Evolutionary conservation across 2,329 filamentous ascomycete genomes (phyloP).

Genomic region (Canariomyces notabilis): DNA sequence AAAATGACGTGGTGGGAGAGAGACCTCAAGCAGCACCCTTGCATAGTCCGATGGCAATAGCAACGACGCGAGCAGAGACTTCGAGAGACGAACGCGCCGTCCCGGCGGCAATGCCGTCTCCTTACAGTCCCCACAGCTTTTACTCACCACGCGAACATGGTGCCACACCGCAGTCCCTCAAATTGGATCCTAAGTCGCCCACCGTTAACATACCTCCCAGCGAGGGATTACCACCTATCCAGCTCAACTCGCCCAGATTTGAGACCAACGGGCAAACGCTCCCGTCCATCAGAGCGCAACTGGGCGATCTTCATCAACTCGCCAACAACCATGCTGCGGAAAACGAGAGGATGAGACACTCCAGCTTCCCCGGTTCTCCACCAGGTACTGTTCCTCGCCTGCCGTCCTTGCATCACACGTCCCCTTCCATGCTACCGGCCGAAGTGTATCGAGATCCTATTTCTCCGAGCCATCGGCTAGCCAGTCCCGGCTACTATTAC

Average conservation of each 20-base stretch:
- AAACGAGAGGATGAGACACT: conserved; percentile 26
- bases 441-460: conserved; percentile 41
- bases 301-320: conserved; percentile 30
- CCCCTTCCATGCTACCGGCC: conserved; percentile 48
- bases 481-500: conserved; percentile 35
- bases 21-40: conserved; percentile 8
- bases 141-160: conserved; percentile 20
- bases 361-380: conserved; percentile 32
- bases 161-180: conserved; percentile 14
- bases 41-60: conserved; percentile 13
- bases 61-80: conserved; percentile 12
- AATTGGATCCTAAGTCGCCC: conserved; percentile 20
- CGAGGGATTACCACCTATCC: conserved; percentile 32
- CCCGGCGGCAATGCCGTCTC: conserved; percentile 16
- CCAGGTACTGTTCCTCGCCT: conserved; percentile 30
- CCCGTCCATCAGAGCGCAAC: conserved; percentile 36
- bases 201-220: conserved; percentile 19
- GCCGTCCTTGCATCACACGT: conserved; percentile 33
- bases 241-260: conserved; percentile 35
- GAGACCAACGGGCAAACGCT: conserved; percentile 35
- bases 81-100: conserved; percentile 14
- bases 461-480: conserved; percentile 41
- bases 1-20: conserved; percentile 18
- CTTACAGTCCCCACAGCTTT: conserved; percentile 21
- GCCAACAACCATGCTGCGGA: conserved; percentile 23